A percentile compares a stretch with the other conserved stretches of the same genome.
These are phyloP conservation scores for Beta macrorhiza DNA, from an alignment of 179 eudicot genomes.

Conservation along the genomic window DNA sequence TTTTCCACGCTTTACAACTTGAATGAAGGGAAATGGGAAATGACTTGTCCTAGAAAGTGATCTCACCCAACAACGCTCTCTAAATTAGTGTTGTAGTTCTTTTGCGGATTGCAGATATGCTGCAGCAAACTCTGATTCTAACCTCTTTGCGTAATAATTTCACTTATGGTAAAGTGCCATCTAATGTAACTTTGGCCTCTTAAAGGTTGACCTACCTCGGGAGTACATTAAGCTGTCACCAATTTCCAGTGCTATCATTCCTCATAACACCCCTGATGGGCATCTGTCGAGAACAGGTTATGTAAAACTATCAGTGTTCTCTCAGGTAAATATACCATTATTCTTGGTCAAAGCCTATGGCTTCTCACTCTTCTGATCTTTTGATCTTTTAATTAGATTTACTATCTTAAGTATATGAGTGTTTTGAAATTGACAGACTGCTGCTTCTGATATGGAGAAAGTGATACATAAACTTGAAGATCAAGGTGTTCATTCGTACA, in stretches of 20 bases:
- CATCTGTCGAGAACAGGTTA: slow-evolving; percentile 74
- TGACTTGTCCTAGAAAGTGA: too few species aligned
- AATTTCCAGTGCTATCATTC: slow-evolving; percentile 73
- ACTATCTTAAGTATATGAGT: not conserved
- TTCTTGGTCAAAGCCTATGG: not conserved
- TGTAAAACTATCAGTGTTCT: slow-evolving; percentile 73
- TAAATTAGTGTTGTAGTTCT: not conserved
- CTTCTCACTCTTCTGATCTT: not conserved
- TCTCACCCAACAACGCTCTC: too few species aligned
- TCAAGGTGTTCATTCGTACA: slow-evolving; percentile 88
- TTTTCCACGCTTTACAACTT: too few species aligned
- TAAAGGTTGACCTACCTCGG: slow-evolving; percentile 78
- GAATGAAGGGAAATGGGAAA: too few species aligned
- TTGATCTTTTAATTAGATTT: not conserved
- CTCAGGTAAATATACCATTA: slow-evolving; percentile 54
- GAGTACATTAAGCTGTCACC: slow-evolving; percentile 84
- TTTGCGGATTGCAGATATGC: not conserved
- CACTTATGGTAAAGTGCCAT: not conserved
- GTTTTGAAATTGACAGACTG: slow-evolving; percentile 49
- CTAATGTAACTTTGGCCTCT: slow-evolving; percentile 7
- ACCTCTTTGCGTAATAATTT: not conserved
- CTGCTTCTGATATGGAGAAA: slow-evolving; percentile 84
- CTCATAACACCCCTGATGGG: slow-evolving; percentile 76
- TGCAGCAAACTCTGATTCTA: not conserved
- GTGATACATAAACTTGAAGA: slow-evolving; percentile 73